Conservation (phyloP, 305 asterid genomes). For the Euphrasia arctica region DNA sequence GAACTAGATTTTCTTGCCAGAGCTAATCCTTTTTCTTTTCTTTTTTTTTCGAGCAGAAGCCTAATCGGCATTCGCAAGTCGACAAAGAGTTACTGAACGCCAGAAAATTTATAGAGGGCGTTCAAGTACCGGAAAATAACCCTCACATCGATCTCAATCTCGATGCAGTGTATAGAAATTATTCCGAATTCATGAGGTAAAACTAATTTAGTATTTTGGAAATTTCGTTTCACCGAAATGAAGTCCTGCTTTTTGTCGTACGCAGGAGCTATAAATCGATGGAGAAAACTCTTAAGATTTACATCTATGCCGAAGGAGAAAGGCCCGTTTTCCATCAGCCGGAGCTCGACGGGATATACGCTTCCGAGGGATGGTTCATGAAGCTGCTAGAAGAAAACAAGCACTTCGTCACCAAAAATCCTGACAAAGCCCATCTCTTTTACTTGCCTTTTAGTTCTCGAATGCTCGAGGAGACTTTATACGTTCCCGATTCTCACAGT, state of each 20-base stretch:
- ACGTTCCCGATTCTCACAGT: slow-evolving; percentile 54
- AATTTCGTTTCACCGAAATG: not conserved
- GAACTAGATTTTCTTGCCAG: not conserved
- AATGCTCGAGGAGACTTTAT: slow-evolving; percentile 37
- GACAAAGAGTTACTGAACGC: slow-evolving; percentile 33
- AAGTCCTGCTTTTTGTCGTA: not conserved
- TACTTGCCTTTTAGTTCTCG: slow-evolving; percentile 74
- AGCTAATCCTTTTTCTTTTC: not conserved
- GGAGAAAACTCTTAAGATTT: slow-evolving; percentile 62
- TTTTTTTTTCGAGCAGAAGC: slow-evolving; percentile 26
- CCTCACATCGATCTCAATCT: slow-evolving; percentile 25
- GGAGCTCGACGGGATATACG: slow-evolving; percentile 58
- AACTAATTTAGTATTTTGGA: not conserved
- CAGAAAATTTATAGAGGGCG: slow-evolving; percentile 32
- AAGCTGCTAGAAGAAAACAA: slow-evolving; percentile 54
- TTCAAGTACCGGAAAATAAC: slow-evolving; percentile 20
- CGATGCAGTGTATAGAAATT: slow-evolving; percentile 30
- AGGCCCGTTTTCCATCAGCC: slow-evolving; percentile 61
- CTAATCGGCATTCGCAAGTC: slow-evolving; percentile 29
- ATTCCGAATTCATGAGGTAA: slow-evolving; percentile 38
- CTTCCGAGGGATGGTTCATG: slow-evolving; percentile 85
- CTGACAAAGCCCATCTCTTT: slow-evolving; percentile 57
- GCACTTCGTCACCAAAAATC: slow-evolving; percentile 45
- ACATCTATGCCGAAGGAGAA: slow-evolving; percentile 60
- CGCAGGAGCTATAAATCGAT: slow-evolving; percentile 71